phyloP scores from a whole-genome alignment of 768 basidiomycete species.

The Terana coerulea region DNA sequence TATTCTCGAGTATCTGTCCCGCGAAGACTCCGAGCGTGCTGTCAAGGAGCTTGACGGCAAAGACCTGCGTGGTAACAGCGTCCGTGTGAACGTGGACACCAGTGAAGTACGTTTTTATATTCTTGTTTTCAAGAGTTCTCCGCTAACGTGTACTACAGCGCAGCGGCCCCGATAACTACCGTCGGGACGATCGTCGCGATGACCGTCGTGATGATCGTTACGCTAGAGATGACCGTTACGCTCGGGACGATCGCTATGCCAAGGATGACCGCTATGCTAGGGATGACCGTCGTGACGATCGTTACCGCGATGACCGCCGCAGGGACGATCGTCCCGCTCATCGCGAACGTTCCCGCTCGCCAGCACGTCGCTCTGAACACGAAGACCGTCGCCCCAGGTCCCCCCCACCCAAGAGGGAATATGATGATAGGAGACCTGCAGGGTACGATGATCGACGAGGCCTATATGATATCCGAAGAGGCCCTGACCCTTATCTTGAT shows the following conservation, averaged over 20 bases:
- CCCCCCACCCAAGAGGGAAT: constrained; percentile 75
- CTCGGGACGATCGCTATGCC: constrained; percentile 56
- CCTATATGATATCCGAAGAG: constrained; percentile 82
- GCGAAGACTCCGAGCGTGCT: constrained; percentile 93
- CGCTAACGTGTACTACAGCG: constrained; percentile 40
- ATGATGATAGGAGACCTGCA: constrained; percentile 84
- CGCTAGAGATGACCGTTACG: constrained; percentile 26
- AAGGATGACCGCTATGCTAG: constrained; percentile 30
- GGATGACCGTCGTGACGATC: constrained; percentile 64
- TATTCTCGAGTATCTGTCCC: constrained; percentile 83
- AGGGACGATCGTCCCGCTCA: constrained; percentile 44
- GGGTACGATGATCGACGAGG: constrained; percentile 92
- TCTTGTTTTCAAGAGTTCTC: no score
- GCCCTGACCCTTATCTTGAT: constrained; percentile 83
- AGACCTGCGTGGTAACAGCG: constrained; percentile 81
- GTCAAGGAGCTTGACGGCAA: constrained; percentile 81
- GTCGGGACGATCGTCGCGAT: constrained; percentile 54
- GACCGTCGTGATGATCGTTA: constrained; percentile 57
- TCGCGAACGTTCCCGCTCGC: constrained; percentile 83
- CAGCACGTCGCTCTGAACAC: constrained; percentile 62
- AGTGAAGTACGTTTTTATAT: constrained; percentile 47
- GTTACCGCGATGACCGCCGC: constrained; percentile 36
- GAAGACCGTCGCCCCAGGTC: constrained; percentile 82
- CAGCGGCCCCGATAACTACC: constrained; percentile 63
- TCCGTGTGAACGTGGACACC: constrained; percentile 60